Evolutionary conservation across 768 basidiomycete genomes (phyloP).

Genomic region (Phanerochaete carnosa): DNA sequence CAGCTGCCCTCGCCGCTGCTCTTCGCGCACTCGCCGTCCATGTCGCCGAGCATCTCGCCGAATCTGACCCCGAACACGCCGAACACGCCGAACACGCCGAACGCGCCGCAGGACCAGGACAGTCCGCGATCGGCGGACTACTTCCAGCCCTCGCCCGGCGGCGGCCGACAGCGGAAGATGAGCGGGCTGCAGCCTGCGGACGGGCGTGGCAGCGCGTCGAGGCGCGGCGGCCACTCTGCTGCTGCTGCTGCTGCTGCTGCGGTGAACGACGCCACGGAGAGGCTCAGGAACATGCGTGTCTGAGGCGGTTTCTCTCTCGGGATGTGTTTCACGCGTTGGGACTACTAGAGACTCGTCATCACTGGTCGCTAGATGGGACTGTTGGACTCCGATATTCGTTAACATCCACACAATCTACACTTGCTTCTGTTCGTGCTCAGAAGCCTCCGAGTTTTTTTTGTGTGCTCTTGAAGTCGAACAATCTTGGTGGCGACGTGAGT

Average conservation of each 20-base stretch:
- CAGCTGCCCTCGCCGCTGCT: constrained; percentile 3
- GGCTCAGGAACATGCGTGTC: neutral
- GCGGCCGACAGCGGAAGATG: neutral
- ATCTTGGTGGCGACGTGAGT: too few species aligned
- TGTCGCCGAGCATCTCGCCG: neutral
- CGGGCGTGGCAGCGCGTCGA: neutral
- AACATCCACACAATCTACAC: neutral
- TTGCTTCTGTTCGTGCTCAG: neutral
- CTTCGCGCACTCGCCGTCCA: neutral
- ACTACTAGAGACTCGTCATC: neutral
- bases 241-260: too few species aligned
- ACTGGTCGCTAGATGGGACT: neutral
- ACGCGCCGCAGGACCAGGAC: neutral
- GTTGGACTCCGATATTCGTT: neutral
- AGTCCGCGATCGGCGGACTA: constrained; percentile 2
- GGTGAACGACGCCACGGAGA: neutral
- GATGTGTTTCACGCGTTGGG: neutral
- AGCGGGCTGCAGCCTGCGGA: constrained; percentile 7
- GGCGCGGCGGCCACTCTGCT: neutral
- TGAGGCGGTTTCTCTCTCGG: neutral
- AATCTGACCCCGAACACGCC: too few species aligned
- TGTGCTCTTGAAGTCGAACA: too few species aligned
- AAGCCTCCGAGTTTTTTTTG: too few species aligned
- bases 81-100: neutral
- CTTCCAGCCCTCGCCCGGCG: constrained; percentile 1